These are phyloP conservation scores for Amoeboaphelidium protococcarum DNA, from an alignment of 371 early-diverging fungal species.

Conservation along the genomic window DNA sequence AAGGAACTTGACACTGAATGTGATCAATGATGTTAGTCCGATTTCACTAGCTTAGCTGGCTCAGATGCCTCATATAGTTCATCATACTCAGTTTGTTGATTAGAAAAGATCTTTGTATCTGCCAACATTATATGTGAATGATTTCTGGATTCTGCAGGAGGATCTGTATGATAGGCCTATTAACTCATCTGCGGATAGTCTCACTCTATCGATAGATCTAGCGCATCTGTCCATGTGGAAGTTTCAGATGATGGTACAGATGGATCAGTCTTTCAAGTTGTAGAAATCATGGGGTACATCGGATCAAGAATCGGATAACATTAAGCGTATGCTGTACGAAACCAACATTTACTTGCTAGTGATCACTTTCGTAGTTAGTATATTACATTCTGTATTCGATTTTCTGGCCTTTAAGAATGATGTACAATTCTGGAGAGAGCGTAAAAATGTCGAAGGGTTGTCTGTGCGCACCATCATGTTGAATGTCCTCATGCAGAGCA, in stretches of 20 bases:
- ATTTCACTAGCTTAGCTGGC: slow-evolving; percentile 14
- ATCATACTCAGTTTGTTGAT: slow-evolving; percentile 14
- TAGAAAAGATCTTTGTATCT: slow-evolving; percentile 20
- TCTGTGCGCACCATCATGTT: slow-evolving; percentile 52
- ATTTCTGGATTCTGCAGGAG: slow-evolving; percentile 61
- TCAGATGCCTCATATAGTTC: slow-evolving; percentile 20
- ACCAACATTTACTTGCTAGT: slow-evolving; percentile 59
- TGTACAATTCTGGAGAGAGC: slow-evolving; percentile 61
- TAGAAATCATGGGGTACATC: slow-evolving; percentile 34
- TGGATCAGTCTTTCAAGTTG: slow-evolving; percentile 32
- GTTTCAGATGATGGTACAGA: slow-evolving; percentile 31
- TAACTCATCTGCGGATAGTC: slow-evolving; percentile 34
- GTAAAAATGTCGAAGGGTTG: slow-evolving; percentile 46
- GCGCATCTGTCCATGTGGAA: slow-evolving; percentile 44
- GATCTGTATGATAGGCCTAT: slow-evolving; percentile 24
- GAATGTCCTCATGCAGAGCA: slow-evolving; percentile 54
- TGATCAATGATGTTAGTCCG: slow-evolving; percentile 21
- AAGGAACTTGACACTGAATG: slow-evolving; percentile 42
- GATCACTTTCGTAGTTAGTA: slow-evolving; percentile 44
- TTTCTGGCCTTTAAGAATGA: slow-evolving; percentile 87
- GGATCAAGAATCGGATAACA: slow-evolving; percentile 28
- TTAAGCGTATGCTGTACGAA: slow-evolving; percentile 56
- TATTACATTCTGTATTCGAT: slow-evolving; percentile 65
- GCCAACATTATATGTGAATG: slow-evolving; percentile 50
- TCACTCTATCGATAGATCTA: slow-evolving; percentile 36